Evolutionary conservation across 371 early-diverging fungal species (phyloP), one percentile per base, ranked within the genome.

Genomic region (Fennellomyces sp.): DNA sequence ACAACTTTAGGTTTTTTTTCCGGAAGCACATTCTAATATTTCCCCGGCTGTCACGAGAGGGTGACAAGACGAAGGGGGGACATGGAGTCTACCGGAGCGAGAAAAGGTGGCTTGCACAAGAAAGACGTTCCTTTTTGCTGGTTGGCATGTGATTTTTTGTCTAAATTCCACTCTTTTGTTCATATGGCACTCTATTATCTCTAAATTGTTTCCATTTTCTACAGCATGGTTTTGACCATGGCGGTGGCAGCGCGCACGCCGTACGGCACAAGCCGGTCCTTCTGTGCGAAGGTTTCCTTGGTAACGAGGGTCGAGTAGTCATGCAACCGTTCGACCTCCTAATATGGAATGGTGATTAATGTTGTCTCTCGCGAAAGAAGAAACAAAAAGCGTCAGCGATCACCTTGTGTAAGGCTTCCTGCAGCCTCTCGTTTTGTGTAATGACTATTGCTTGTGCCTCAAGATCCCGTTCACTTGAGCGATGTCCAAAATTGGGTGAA

Each of bases 401-500:
- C 70, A 89, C 93, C 74, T 88, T 75, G 52, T 85, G 72, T 56
- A 95, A 61, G 30, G 73, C 68, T 29, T 69, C 61, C 58, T 81
- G 85, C 50, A 96, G 66, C 6, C 57, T 68, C 26, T 54, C 36
- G 42, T 91, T 86, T 3, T 70, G 65, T 15, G 94, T 93, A 27
- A 90, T 73, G 0, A 95, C 64, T 8, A 92, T 69, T 2, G 91
- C 78, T 62, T 97, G 95, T 11, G 93, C 88, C 63, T 98, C 97
- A 59, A 98, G 62, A 68, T 98, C 97, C 13, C 96, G 81, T 23
- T 86, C 82, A n/a, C 89, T 76, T 1, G 97, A 97, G 33, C 97
- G 84, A 63, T 92, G 86, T 0, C 95, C 94, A 77, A 91, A 95
- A 72, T 97, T 98, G 12, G 94, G 90, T 1, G 96, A 96, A 5